Evolutionary conservation across 352 stramenopile species (phyloP), one percentile per base, ranked within the genome.

Genomic region (Aphanomyces stellatus): DNA sequence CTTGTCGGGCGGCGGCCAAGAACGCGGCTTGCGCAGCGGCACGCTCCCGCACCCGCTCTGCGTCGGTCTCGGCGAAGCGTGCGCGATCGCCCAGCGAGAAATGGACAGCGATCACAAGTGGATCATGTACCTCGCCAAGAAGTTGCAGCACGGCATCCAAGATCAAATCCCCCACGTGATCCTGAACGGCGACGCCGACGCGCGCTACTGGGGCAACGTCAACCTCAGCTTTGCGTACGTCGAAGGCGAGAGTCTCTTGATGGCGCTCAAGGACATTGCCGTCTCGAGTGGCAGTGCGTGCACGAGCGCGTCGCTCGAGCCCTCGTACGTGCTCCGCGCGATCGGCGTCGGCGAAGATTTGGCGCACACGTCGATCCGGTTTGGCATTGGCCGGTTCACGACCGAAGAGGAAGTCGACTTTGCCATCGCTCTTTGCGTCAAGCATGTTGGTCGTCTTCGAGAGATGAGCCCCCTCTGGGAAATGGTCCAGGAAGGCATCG

Each of bases 151-250:
- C 30, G 82, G 84, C 53, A 93, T 95, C 65, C 81, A 72, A 22
- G 76, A 82, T 17, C 76, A 74, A 51, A 86, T 94, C 35, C 87
- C 95, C 24, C 88, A 99, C 72, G 96, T 99, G 15, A 87, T 96
- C 46, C 81, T 99, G 25, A 99, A 99, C 76, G 97, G 97, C 34
- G 93, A 99, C 78, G 70, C 82, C 19, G 83, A 96, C 57, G 68
- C 94, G 72, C 85, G 96, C 25, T 98, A 99, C 78, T 80, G 87
- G 22, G 97, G 98, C 53, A 99, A 98, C 79, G 70, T 99, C 31
- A 99, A 99, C 80, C 90, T 99, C 41, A 99, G 91, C 65, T 99
- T 99, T 80, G 96, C 97, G 10, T 99, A 99, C 79, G 97, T 99
- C 17, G 97, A 99, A 73, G 98, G 98, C 60, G 98, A 99, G 80